phyloP scores from a whole-genome alignment of 257 asterid species.

The Paraleonurus japonicus region DNA sequence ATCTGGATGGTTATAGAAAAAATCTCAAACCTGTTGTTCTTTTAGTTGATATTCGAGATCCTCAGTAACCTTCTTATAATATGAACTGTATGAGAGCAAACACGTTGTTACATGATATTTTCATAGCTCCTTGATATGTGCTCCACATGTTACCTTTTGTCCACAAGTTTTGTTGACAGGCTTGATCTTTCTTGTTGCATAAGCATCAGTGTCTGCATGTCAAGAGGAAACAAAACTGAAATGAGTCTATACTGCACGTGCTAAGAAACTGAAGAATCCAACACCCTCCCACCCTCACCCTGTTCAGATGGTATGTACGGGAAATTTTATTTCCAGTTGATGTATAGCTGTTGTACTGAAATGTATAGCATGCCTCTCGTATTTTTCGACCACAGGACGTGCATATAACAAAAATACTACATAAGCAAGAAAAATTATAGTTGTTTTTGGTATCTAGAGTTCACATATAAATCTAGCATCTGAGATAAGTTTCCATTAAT shows the following conservation, averaged over 20 bases:
- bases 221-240: slow-evolving; percentile 28
- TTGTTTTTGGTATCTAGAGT: background rate
- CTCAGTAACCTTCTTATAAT: slow-evolving; percentile 44
- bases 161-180: slow-evolving; percentile 53
- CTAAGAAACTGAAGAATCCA: slow-evolving; percentile 17
- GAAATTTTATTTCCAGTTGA: no score
- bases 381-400: background rate
- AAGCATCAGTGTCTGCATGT: slow-evolving; percentile 71
- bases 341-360: background rate
- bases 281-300: background rate
- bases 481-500: background rate
- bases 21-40: slow-evolving; percentile 63
- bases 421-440: background rate
- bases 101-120: slow-evolving; percentile 21
- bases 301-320: background rate
- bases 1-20: slow-evolving; percentile 19
- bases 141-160: slow-evolving; percentile 53
- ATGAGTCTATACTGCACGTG: slow-evolving; percentile 6
- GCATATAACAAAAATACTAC: background rate
- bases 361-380: background rate
- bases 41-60: slow-evolving; percentile 45
- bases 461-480: background rate
- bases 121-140: slow-evolving; percentile 18
- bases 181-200: slow-evolving; percentile 65
- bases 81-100: slow-evolving; percentile 43